Base-by-base conservation (phyloP, 2,329 filamentous ascomycete species). In the Aspergillus oerlinghausenensis region DNA sequence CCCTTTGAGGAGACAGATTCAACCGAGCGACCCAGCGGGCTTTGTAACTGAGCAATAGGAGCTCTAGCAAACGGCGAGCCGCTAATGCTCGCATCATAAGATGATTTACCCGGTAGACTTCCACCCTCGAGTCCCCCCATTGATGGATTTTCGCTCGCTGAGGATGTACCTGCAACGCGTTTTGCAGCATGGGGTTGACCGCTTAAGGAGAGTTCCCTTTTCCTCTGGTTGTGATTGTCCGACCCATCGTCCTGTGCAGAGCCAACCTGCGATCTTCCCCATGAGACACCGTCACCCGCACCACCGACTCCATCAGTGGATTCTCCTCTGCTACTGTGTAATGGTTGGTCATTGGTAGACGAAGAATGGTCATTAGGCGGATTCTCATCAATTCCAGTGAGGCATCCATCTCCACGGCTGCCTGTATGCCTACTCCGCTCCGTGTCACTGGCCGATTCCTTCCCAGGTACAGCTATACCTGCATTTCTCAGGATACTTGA, bases 11-110 rank as follows among this genome's bases (percentile, higher is more conserved):
- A 62, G 47, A 60, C 35, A 9, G 71, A 67, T 23, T 70, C 71
- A 2, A 70, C 43, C 3, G 69, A 72, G 47, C 63, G 68, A 17
- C 69, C 67, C 28, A 72, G 59, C 11, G 66, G 67, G 35, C 64
- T 71, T 19, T 68, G 62, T 26, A 64, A 52, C 25, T 69, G 67
- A 29, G 66, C 63, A 2, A 62, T 63, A 8, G 77, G 72, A 14
- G 77, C 72, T 56, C 80, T 74, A 56, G 76, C 67, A 64, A 82
- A 82, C 21, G 79, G 79, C 35, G 74, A 76, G 7, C 79, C 79
- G 55, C 76, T 80, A 45, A 78, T 80, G 49, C 75, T 77, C 43
- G 68, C 67, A 62, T 67, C 67, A 2, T 66, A 64, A 58, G 68
- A 69, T 50, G 56, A 57, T 54, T 64, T 61, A 11, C 62, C 64